Evolutionary conservation across 768 basidiomycete species (phyloP).

Genomic region (Peribolospora kevripleyi): DNA sequence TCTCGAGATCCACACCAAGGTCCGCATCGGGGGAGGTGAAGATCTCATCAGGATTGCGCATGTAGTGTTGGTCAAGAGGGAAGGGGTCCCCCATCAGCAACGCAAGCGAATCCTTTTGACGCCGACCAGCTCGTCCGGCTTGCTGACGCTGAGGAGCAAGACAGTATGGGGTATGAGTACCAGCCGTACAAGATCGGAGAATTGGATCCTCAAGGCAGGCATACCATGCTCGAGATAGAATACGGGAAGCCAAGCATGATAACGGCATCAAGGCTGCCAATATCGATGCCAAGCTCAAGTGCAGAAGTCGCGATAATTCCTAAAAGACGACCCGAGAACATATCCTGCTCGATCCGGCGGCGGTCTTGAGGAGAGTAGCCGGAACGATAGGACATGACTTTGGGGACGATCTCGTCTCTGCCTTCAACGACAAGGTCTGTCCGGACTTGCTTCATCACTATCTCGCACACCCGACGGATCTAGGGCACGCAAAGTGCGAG

Average conservation of each 20-base stretch:
- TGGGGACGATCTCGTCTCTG: slow-evolving; percentile 44
- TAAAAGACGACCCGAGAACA: slow-evolving; percentile 57
- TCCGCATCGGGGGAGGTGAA: slow-evolving; percentile 36
- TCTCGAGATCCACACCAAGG: slow-evolving; percentile 46
- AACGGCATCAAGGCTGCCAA: slow-evolving; percentile 47
- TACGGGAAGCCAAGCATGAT: slow-evolving; percentile 70
- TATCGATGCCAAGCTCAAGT: slow-evolving; percentile 44
- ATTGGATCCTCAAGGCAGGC: slow-evolving; percentile 9
- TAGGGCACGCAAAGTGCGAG: slow-evolving; percentile 14
- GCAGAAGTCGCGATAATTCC: slow-evolving; percentile 79
- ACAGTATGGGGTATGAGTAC: not conserved
- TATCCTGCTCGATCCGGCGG: slow-evolving; percentile 57
- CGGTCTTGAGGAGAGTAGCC: slow-evolving; percentile 67
- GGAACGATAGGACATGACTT: slow-evolving; percentile 61
- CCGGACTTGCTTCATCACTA: slow-evolving; percentile 49
- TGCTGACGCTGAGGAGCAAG: slow-evolving; percentile 42
- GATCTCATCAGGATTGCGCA: slow-evolving; percentile 41
- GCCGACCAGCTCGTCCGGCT: slow-evolving; percentile 61
- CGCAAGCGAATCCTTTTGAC: slow-evolving; percentile 52
- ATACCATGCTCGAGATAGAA: slow-evolving; percentile 53
- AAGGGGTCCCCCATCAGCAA: slow-evolving; percentile 39
- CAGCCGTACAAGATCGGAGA: not conserved
- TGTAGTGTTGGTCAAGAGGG: slow-evolving; percentile 52
- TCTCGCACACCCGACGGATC: slow-evolving; percentile 59
- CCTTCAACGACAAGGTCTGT: slow-evolving; percentile 48